phyloP scores from a whole-genome alignment of 257 asterid genomes.

The Euphrasia confusa region DNA sequence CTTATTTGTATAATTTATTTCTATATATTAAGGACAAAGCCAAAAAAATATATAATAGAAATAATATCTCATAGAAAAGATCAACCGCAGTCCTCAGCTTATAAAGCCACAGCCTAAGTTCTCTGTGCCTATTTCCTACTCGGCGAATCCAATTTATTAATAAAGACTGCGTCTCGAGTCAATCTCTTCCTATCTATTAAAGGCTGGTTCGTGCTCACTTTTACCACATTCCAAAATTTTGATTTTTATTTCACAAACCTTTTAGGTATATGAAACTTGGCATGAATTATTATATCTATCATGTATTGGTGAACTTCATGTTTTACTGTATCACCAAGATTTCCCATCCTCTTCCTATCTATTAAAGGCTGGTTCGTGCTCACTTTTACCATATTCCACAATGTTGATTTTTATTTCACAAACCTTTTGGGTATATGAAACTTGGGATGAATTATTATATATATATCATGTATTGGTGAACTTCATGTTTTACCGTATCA shows the following conservation, averaged over 20 bases:
- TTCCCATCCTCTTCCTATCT: neutral
- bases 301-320: no score
- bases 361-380: neutral
- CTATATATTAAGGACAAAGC: neutral
- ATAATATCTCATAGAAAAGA: neutral
- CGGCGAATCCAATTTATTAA: neutral
- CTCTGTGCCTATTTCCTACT: neutral
- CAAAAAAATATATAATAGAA: neutral
- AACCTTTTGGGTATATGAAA: neutral
- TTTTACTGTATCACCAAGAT: no score
- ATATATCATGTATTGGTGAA: neutral
- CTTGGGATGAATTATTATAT: no score
- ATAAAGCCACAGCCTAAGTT: neutral
- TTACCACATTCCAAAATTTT: neutral
- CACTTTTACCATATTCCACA: neutral
- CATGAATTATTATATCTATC: no score
- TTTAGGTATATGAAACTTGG: neutral
- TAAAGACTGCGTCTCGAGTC: neutral
- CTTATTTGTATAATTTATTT: no score
- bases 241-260: neutral
- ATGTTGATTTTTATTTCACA: neutral
- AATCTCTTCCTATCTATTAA: neutral
- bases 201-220: neutral
- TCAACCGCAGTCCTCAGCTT: neutral
- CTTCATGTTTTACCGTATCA: neutral